Evolutionary conservation across 495 filamentous ascomycete genomes (phyloP).

Genomic region (Penicillium chermesinum): DNA sequence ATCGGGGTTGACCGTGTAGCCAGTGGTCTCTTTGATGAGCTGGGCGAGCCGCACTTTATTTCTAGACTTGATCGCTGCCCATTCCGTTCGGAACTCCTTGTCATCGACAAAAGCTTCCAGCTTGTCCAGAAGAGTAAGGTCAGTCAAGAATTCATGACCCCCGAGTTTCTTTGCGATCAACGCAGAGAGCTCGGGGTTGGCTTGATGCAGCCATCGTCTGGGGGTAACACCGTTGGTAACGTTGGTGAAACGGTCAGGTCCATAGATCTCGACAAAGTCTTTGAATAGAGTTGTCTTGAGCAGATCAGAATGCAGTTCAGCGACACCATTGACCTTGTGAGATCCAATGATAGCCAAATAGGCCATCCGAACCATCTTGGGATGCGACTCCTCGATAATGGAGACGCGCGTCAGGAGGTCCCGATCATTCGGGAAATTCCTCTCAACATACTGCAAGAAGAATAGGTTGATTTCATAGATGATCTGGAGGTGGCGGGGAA

Average conservation of each 20-base stretch:
- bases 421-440: conserved; percentile 80
- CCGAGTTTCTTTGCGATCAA: conserved; percentile 87
- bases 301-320: conserved; percentile 93
- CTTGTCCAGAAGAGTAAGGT: conserved; percentile 77
- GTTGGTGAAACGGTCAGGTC: conserved; percentile 95
- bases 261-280: conserved; percentile 92
- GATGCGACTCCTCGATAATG: conserved; percentile 93
- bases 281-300: conserved; percentile 99
- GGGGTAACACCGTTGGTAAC: conserved; percentile 98
- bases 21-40: conserved; percentile 76
- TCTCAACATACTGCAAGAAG: conserved; percentile 87
- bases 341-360: conserved; percentile 92
- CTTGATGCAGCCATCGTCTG: conserved; percentile 93
- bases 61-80: conserved; percentile 79
- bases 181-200: conserved; percentile 88
- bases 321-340: conserved; percentile 98
- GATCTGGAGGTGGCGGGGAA: conserved; percentile 92
- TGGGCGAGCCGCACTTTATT: conserved; percentile 81
- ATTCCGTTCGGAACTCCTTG: conserved; percentile 83
- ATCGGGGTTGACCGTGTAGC: conserved; percentile 76
- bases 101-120: conserved; percentile 78
- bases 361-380: conserved; percentile 98
- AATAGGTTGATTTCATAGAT: conserved; percentile 97
- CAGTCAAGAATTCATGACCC: conserved; percentile 76
- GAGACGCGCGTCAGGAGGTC: conserved; percentile 82